These are phyloP conservation scores for Mucor piriformis DNA, from an alignment of 371 early-diverging fungal species.

Conservation along the genomic window DNA sequence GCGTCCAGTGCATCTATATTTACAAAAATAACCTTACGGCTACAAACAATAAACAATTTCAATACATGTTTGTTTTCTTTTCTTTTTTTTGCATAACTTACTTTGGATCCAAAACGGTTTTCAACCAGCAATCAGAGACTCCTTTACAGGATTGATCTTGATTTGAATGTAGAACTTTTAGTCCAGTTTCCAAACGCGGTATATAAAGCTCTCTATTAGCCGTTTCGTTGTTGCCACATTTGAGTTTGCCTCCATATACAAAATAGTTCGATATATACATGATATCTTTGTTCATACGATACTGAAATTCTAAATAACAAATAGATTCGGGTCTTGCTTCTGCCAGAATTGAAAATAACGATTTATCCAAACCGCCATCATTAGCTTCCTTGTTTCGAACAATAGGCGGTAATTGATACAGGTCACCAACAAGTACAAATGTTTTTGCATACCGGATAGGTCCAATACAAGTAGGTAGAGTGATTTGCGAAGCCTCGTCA, in stretches of 20 bases:
- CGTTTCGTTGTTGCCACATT: constrained; percentile 74
- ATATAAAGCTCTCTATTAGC: constrained; percentile 58
- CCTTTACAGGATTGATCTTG: constrained; percentile 2
- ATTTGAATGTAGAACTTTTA: constrained; percentile 26
- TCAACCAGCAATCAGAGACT: constrained; percentile 64
- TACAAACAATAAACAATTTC: constrained; percentile 10
- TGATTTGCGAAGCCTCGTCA: constrained; percentile 99
- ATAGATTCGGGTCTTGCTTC: constrained; percentile 84
- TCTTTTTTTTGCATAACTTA: constrained; percentile 20
- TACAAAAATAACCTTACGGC: constrained; percentile 75
- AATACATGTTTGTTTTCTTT: not conserved
- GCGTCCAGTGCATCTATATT: constrained; percentile 76
- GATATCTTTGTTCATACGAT: constrained; percentile 95
- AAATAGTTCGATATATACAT: constrained; percentile 89
- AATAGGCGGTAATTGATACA: constrained; percentile 97
- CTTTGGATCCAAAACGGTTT: constrained; percentile 63
- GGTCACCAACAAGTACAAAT: constrained; percentile 98
- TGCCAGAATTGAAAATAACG: constrained; percentile 81
- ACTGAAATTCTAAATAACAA: constrained; percentile 85
- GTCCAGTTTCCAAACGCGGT: constrained; percentile 40
- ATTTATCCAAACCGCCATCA: constrained; percentile 54
- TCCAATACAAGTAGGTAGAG: constrained; percentile 92
- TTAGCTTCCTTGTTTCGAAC: constrained; percentile 65
- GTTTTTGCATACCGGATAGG: constrained; percentile 83
- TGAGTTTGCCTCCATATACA: constrained; percentile 80